Conservation (phyloP, 352 stramenopile genomes). For the Globisporangium echinulatum region DNA sequence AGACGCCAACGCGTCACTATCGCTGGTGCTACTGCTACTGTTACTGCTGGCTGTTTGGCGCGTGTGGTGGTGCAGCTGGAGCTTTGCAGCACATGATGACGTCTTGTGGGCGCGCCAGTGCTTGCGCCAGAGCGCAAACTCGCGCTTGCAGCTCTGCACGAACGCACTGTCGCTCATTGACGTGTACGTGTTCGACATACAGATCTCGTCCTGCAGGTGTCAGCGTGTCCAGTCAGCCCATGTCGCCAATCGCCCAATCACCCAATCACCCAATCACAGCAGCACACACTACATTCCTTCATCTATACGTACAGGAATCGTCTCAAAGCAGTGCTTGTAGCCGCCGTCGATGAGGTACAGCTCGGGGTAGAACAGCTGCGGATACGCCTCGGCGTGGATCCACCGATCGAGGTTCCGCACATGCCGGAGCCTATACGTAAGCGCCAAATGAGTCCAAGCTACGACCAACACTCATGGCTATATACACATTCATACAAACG, state of each 20-base stretch:
- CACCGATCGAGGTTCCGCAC: conserved; percentile 55
- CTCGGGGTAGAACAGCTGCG: conserved; percentile 59
- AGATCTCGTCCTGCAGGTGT: conserved; percentile 21
- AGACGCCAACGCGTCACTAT: neutral
- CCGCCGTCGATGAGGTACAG: conserved; percentile 65
- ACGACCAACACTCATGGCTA: neutral
- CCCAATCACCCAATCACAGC: neutral
- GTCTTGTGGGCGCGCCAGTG: conserved; percentile 49
- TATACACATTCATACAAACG: neutral
- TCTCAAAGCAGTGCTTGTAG: conserved; percentile 70
- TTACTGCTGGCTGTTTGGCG: neutral
- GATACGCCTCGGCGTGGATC: conserved; percentile 50
- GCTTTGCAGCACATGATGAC: conserved; percentile 24
- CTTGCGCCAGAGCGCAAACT: conserved; percentile 38
- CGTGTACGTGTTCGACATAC: conserved; percentile 30
- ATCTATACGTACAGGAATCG: conserved; percentile 16
- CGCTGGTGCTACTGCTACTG: neutral
- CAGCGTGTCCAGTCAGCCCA: neutral
- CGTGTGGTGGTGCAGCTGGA: conserved; percentile 19
- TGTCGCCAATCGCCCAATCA: neutral
- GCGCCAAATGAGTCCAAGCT: neutral
- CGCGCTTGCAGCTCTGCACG: conserved; percentile 30
- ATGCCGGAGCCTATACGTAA: conserved; percentile 29
- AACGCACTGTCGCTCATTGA: conserved; percentile 45
- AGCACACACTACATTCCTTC: no score